A percentile compares a stretch with the other conserved stretches of the same genome.
Evolutionary conservation across 768 basidiomycete species (phyloP).

Genomic region (Strobilomyces confusus): DNA sequence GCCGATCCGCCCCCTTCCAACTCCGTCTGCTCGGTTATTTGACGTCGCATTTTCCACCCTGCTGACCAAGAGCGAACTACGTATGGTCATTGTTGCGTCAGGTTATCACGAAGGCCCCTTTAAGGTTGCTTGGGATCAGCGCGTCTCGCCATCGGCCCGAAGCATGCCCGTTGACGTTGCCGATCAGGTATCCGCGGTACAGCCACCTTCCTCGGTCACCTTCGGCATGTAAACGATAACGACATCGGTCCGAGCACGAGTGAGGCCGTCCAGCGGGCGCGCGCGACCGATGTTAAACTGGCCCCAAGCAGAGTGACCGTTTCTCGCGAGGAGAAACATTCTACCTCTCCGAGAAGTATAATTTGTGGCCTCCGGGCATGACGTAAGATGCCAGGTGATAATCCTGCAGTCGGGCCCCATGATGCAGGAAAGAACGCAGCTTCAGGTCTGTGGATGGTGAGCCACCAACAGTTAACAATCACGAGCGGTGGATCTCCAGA

Average conservation of each 20-base stretch:
- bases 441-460: slow-evolving; percentile 89
- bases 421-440: no score
- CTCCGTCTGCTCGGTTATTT: not conserved
- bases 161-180: slow-evolving; percentile 62
- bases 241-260: not conserved
- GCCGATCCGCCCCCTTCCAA: not conserved
- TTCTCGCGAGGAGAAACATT: not conserved
- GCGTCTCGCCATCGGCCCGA: slow-evolving; percentile 89
- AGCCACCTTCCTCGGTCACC: slow-evolving; percentile 80
- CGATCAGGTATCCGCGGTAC: slow-evolving; percentile 80
- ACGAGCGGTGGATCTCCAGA: slow-evolving; percentile 59
- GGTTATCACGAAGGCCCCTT: slow-evolving; percentile 75
- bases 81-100: no score
- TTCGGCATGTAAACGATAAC: slow-evolving; percentile 41
- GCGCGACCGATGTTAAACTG: slow-evolving; percentile 81
- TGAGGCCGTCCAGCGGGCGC: slow-evolving; percentile 75
- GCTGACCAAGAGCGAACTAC: no score
- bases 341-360: slow-evolving; percentile 72
- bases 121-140: slow-evolving; percentile 52
- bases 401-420: slow-evolving; percentile 71
- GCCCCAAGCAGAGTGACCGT: slow-evolving; percentile 93
- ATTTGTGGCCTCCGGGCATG: slow-evolving; percentile 36
- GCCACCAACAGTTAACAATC: slow-evolving; percentile 74
- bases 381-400: slow-evolving; percentile 48
- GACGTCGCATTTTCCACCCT: not conserved